A percentile compares a stretch with the other conserved stretches of the same genome.
Evolutionary conservation across 495 filamentous ascomycete species (phyloP).

Genomic region (Talaromyces wortmannii): DNA sequence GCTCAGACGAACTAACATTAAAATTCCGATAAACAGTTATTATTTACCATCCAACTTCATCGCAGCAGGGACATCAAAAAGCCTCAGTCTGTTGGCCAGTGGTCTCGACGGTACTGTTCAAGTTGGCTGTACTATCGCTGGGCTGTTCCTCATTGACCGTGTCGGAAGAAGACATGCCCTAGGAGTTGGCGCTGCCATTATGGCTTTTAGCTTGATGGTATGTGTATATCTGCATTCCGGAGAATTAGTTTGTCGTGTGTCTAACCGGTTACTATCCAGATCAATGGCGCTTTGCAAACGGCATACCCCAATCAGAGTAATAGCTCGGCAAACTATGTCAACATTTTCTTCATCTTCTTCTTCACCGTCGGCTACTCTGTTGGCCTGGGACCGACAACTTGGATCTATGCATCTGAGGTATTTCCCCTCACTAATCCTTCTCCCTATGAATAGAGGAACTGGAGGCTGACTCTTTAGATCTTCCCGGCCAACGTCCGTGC

Average conservation of each 20-base stretch:
- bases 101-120: neutral
- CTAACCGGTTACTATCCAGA: neutral
- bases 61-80: neutral
- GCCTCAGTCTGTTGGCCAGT: neutral
- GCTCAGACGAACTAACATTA: neutral
- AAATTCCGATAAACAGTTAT: neutral
- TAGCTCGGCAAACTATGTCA: conserved; percentile 16
- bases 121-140: neutral
- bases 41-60: neutral
- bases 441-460: neutral
- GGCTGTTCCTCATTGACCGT: conserved; percentile 15
- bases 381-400: conserved; percentile 46
- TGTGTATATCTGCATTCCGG: neutral
- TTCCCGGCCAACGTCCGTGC: conserved; percentile 43
- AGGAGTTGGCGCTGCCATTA: conserved; percentile 10
- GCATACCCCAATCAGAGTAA: neutral
- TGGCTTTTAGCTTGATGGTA: conserved; percentile 15
- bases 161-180: conserved; percentile 8
- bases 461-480: neutral
- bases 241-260: neutral
- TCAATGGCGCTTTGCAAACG: neutral
- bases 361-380: conserved; percentile 31
- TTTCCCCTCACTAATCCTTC: conserved; percentile 17
- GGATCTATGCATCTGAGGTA: conserved; percentile 49
- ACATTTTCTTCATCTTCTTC: conserved; percentile 53